Evolutionary conservation across 139 green algal genomes (phyloP), one percentile per base, ranked within the genome.

Genomic region (Coccomyxa sp.): DNA sequence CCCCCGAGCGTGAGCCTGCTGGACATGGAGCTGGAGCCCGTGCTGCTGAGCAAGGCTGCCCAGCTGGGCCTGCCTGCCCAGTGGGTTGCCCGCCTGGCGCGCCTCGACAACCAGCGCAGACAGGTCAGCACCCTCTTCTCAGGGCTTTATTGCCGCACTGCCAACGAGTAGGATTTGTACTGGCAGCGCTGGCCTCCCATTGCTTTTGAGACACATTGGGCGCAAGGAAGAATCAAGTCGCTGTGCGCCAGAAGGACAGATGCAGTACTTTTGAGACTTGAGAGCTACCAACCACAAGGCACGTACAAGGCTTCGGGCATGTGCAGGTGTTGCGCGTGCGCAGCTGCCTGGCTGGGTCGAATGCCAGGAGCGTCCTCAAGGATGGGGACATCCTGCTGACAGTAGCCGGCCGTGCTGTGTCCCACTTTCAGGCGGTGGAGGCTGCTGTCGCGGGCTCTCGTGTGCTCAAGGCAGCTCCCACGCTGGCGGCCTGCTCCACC

Each of bases 321-420:
- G 7, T 70, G 50, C 87, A 92, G 85, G 93, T 94, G 75, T 82
- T 97, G 82, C 82, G 89, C 1, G 93, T 97, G 82, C 84, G 87
- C 39, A 86, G 76, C 41, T 84, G 78, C 37, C 55, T 92, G 35
- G 87, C 90, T 6, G 81, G 77, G 39, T 88, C 80, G 33, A 39
- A 81, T 41, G 90, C 90, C 4, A 55, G 75, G 18, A 29, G 70
- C 29, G 85, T 93, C 27, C 87, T 97, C 12, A 68, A 86, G 36
- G 87, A 89, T 27, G 93, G 91, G 0, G 94, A 98, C 83, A 89
- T 97, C 81, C 39, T 98, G 39, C 83, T 98, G 33, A 90, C 90
- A 9, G 87, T 96, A 22, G 79, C 82, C 55, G 87, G 87, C 33
- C 78, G 82, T 31, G 88, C 91, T 0, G 89, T 97, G 24, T 91